Conservation (phyloP, 2,329 filamentous ascomycete species). For the Ophiocordyceps camponoti-saundersi region DNA sequence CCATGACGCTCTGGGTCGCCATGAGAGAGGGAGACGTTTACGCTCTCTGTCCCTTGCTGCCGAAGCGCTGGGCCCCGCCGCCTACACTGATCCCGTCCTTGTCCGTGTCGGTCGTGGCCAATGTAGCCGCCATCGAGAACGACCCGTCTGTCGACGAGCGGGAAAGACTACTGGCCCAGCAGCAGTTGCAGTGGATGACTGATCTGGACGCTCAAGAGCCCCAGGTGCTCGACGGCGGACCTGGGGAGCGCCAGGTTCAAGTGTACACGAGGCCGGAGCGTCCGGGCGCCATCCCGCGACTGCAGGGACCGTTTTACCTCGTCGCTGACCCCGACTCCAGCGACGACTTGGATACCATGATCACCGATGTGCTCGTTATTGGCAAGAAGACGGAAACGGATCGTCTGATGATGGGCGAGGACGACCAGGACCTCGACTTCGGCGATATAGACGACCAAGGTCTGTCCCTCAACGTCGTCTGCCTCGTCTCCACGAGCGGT, state of each 20-base stretch:
- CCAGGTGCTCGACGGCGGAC: slow-evolving; percentile 29
- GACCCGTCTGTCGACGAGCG: slow-evolving; percentile 34
- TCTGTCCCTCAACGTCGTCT: slow-evolving; percentile 41
- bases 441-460: slow-evolving; percentile 41
- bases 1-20: slow-evolving; percentile 94
- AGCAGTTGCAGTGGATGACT: slow-evolving; percentile 51
- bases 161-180: slow-evolving; percentile 40
- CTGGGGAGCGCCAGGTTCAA: slow-evolving; percentile 31
- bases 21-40: slow-evolving; percentile 91
- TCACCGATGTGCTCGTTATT: slow-evolving; percentile 46
- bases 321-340: slow-evolving; percentile 37
- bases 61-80: slow-evolving; percentile 68
- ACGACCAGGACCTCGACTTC: slow-evolving; percentile 42
- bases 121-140: slow-evolving; percentile 45
- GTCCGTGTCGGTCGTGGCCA: slow-evolving; percentile 66
- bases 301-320: slow-evolving; percentile 46
- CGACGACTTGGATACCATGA: slow-evolving; percentile 36
- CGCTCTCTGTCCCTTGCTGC: slow-evolving; percentile 77
- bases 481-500: slow-evolving; percentile 42
- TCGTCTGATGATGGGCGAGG: slow-evolving; percentile 46
- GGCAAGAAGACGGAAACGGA: slow-evolving; percentile 43
- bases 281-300: slow-evolving; percentile 38
- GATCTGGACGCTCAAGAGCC: slow-evolving; percentile 48
- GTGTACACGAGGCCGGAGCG: slow-evolving; percentile 39
- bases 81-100: slow-evolving; percentile 65